Evolutionary conservation across 176 grass and related monocot species (phyloP).

Genomic region (Oryza officinalis): DNA sequence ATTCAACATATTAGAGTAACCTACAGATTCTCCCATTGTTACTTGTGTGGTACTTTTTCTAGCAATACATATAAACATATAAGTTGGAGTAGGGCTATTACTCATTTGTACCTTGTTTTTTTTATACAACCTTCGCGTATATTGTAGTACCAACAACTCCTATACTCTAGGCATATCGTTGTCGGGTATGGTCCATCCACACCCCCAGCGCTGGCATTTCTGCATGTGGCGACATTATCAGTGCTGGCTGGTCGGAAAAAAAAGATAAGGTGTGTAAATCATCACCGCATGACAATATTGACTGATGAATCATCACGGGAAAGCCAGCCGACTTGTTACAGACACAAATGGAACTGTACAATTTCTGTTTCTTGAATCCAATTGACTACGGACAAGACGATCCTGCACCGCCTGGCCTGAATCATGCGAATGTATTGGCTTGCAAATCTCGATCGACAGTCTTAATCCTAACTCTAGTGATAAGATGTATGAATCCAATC

Average conservation of each 20-base stretch:
- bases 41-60: too few species aligned
- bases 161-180: too few species aligned
- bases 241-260: not conserved
- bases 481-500: not conserved
- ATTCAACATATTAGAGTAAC: too few species aligned
- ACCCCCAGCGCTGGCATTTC: not conserved
- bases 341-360: not conserved
- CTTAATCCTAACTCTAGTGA: not conserved
- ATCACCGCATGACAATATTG: conserved; percentile 16
- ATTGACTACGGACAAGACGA: not conserved
- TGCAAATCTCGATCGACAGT: not conserved
- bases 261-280: not conserved
- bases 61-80: too few species aligned
- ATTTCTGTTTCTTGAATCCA: not conserved
- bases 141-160: too few species aligned
- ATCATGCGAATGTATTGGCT: not conserved
- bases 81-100: too few species aligned
- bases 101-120: too few species aligned
- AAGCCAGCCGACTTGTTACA: not conserved
- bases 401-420: not conserved
- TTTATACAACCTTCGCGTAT: too few species aligned
- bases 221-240: conserved; percentile 1
- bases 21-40: too few species aligned
- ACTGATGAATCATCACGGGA: not conserved
- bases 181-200: too few species aligned